A percentile compares a stretch with the other conserved stretches of the same genome.
Conservation (phyloP, 176 grass and related monocot species). For the Oryza longistaminata region DNA sequence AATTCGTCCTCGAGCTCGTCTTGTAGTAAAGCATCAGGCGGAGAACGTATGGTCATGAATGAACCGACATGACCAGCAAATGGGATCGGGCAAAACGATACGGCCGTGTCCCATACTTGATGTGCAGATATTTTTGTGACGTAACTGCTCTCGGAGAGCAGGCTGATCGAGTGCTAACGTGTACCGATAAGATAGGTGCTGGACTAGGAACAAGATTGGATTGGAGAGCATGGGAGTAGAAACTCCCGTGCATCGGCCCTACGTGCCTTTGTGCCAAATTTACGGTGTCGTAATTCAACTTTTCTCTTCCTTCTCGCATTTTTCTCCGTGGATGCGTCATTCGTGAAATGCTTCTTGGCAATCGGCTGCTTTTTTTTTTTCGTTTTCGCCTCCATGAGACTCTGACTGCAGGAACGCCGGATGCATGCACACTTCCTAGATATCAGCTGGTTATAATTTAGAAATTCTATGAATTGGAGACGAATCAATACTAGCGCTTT, state of each 20-base stretch:
- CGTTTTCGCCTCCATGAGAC: no score
- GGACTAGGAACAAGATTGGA: no score
- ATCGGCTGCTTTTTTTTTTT: no score
- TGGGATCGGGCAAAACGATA: background rate
- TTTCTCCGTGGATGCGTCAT: no score
- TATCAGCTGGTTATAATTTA: background rate
- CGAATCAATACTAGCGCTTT: background rate
- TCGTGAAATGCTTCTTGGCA: no score
- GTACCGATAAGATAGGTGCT: no score
- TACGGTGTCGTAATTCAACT: background rate
- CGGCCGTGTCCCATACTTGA: background rate
- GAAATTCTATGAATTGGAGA: background rate
- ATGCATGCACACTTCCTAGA: no score
- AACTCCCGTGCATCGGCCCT: no score
- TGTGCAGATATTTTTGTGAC: background rate
- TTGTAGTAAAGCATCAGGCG: background rate
- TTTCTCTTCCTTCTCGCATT: background rate
- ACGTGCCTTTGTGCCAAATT: background rate
- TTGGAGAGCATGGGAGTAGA: no score
- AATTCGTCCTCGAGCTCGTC: background rate
- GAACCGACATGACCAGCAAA: background rate
- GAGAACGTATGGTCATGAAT: background rate
- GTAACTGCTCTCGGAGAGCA: background rate
- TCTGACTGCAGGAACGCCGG: no score
- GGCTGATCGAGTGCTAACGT: no score